Evolutionary conservation across 352 stramenopile species (phyloP), one percentile per base, ranked within the genome.

Genomic region (Achlya hypogyna): DNA sequence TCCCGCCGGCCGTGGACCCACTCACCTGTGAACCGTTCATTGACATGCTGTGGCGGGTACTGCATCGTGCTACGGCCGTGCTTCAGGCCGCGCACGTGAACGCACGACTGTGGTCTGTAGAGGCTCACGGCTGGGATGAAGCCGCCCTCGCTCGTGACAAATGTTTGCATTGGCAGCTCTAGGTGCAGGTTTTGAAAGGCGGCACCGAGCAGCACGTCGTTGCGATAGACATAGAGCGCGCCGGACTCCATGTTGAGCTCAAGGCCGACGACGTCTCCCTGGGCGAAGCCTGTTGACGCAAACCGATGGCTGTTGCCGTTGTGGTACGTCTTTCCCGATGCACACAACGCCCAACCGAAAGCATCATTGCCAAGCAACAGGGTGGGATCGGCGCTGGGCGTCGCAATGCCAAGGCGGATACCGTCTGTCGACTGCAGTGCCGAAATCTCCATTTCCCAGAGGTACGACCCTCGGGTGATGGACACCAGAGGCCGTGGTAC

Each of bases 201-300:
- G 0, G 25, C 23, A 9, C 59, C 59, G 20, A 66, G 35, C 20
- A 53, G 32, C 8, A 52, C 23, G 25, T 20, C 16, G 35, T 66
- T 66, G 25, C 59, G 35, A 45, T 66, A 66, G 16, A 54, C 29
- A 12, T n/a, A 35, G 10, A 66, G 42, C 20, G 59, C 56, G 1
- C 59, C 59, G 29, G 27, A 18, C 20, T 66, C 47, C 59, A 66
- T 66, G 32, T 66, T 66, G n/a, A 66, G 22, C 38, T 66, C 59
- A 22, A 66, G 18, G 32, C 59, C 59, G 47, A 66, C 35, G 12
- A 51, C 29, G 38, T 66, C 35, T 25, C 59, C 59, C 56, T 66
- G 59, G 16, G 42, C 47, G 31, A 66, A 66, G 10, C 59, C 59
- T 9, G 20, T 22, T 3, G 38, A 58, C 4, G 54, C 42, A 38